Evolutionary conservation across 73 alveolate genomes (phyloP).

Genomic region (Paramecium biaurelia): DNA sequence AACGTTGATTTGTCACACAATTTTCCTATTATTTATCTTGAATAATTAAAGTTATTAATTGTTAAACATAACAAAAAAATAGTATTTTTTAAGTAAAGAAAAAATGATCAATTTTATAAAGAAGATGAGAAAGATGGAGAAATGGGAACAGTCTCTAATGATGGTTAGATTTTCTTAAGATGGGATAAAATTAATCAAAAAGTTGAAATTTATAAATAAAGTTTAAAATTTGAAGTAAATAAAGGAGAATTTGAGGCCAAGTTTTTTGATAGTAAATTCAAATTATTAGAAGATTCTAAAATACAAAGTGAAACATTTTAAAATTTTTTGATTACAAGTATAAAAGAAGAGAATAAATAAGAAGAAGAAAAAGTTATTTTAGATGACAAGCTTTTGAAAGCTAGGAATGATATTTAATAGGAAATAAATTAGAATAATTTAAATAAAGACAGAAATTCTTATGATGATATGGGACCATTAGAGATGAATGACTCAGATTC

Average conservation of each 20-base stretch:
- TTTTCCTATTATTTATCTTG: not conserved
- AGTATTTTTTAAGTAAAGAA: not conserved
- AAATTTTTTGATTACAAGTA: too few species aligned
- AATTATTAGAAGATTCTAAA: not conserved
- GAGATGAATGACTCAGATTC: not conserved
- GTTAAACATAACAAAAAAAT: not conserved
- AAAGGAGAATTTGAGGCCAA: not conserved
- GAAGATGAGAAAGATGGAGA: not conserved
- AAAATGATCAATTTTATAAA: not conserved
- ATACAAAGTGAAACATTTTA: too few species aligned
- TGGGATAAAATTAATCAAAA: not conserved
- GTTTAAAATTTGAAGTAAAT: not conserved
- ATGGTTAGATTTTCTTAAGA: not conserved
- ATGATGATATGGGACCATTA: too few species aligned
- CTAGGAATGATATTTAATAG: too few species aligned
- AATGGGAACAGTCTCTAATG: not conserved
- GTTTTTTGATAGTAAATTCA: not conserved
- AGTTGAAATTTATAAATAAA: not conserved
- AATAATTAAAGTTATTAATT: not conserved
- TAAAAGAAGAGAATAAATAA: too few species aligned
- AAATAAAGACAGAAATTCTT: too few species aligned
- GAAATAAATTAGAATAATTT: too few species aligned
- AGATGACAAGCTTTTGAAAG: too few species aligned
- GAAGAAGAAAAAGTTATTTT: too few species aligned
- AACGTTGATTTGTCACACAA: not conserved